phyloP scores from a whole-genome alignment of 345 rosid species.

The Arabis hirsuta region DNA sequence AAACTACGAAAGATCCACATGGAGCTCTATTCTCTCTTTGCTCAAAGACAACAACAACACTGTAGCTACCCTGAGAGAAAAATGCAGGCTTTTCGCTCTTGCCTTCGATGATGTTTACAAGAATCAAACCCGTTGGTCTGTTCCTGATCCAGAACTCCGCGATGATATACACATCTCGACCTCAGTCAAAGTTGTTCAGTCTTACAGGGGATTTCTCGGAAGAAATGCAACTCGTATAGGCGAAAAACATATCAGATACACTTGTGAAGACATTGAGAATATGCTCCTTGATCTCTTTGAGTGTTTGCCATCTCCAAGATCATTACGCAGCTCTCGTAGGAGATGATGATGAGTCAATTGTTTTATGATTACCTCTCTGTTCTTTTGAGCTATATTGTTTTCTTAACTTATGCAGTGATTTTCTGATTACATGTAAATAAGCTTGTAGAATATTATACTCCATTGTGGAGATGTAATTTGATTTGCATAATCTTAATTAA shows the following conservation, averaged over 20 bases:
- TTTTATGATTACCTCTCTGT: background rate
- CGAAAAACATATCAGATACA: constrained; percentile 64
- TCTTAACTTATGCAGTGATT: constrained; percentile 18
- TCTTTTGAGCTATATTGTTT: constrained; percentile 23
- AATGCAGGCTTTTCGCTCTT: constrained; percentile 58
- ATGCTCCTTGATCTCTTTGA: constrained; percentile 66
- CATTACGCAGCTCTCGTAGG: constrained; percentile 54
- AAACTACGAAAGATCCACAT: constrained; percentile 64
- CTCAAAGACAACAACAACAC: constrained; percentile 54
- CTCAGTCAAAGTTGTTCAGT: constrained; percentile 67
- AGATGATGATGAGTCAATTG: constrained; percentile 40
- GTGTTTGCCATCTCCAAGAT: constrained; percentile 51
- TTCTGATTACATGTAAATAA: constrained; percentile 29
- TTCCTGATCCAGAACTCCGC: constrained; percentile 69
- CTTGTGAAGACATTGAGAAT: constrained; percentile 59
- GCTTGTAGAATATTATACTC: constrained; percentile 9
- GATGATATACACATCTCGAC: constrained; percentile 70
- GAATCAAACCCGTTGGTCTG: constrained; percentile 61
- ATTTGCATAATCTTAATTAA: background rate
- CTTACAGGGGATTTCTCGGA: constrained; percentile 69
- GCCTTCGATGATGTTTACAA: constrained; percentile 75
- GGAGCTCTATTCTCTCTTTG: constrained; percentile 63
- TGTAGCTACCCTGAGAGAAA: constrained; percentile 48
- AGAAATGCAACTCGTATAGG: constrained; percentile 45
- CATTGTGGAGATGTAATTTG: constrained; percentile 30